These are phyloP conservation scores for Friedmanniomyces simplex DNA, from an alignment of 495 filamentous ascomycete species.

Conservation along the genomic window DNA sequence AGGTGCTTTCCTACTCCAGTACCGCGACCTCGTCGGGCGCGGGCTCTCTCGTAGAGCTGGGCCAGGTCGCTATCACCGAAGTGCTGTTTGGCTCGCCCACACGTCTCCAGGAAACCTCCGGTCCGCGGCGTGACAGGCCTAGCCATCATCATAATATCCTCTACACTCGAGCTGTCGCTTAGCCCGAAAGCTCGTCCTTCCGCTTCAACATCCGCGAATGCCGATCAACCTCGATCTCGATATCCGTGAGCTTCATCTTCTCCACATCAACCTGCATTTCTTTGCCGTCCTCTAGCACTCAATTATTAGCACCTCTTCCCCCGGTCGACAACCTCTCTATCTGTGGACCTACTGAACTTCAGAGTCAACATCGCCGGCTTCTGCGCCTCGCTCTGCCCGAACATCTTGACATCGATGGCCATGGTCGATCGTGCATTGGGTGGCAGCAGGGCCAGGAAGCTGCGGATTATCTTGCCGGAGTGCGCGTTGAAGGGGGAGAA, in stretches of 20 bases:
- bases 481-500: slow-evolving; percentile 85
- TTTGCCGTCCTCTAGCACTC: slow-evolving; percentile 70
- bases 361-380: slow-evolving; percentile 55
- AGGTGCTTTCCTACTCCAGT: too few relatives aligned
- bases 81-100: too few relatives aligned
- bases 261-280: slow-evolving; percentile 59
- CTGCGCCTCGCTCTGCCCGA: slow-evolving; percentile 47
- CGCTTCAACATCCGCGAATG: slow-evolving; percentile 73
- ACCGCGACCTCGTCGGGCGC: too few relatives aligned
- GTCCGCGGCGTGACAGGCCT: too few relatives aligned
- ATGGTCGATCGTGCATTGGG: slow-evolving; percentile 60
- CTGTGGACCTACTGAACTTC: slow-evolving; percentile 65
- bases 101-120: too few relatives aligned
- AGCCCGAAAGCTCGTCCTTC: slow-evolving; percentile 66
- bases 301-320: slow-evolving; percentile 37
- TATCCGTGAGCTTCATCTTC: slow-evolving; percentile 72
- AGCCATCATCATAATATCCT: too few relatives aligned
- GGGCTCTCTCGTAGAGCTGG: too few relatives aligned
- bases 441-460: slow-evolving; percentile 83
- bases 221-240: slow-evolving; percentile 80
- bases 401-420: slow-evolving; percentile 68
- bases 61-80: too few relatives aligned
- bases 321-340: not conserved
- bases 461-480: slow-evolving; percentile 61
- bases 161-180: too few relatives aligned